phyloP scores from a whole-genome alignment of 345 rosid species.

The Eucalyptus globulus region DNA sequence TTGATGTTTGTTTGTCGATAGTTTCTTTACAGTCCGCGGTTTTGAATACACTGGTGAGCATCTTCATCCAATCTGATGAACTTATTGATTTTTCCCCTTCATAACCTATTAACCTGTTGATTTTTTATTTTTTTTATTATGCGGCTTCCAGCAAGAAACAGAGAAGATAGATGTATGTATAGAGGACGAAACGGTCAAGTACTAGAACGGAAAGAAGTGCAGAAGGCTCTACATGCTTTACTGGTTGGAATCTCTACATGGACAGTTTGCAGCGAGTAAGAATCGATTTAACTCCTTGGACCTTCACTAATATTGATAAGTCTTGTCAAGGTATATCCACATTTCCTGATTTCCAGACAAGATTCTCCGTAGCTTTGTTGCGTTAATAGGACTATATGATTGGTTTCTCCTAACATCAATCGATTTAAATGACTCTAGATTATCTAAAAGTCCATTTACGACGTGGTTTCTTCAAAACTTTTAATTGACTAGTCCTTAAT shows the following conservation, averaged over 20 bases:
- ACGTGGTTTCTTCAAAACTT: too few species aligned
- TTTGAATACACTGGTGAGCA: slow-evolving; percentile 5
- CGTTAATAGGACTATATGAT: too few species aligned
- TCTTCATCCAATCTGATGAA: neutral
- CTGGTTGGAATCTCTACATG: slow-evolving; percentile 24
- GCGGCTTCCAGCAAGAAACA: neutral
- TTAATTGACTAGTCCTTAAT: too few species aligned
- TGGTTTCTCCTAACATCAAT: too few species aligned
- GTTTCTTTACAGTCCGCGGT: slow-evolving; percentile 7
- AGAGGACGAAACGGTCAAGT: slow-evolving; percentile 13
- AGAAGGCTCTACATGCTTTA: slow-evolving; percentile 31
- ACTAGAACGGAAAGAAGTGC: slow-evolving; percentile 47
- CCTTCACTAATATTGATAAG: too few species aligned
- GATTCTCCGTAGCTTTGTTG: too few species aligned
- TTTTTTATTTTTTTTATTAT: neutral
- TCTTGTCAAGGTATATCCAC: too few species aligned
- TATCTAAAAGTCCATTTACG: too few species aligned
- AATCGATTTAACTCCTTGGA: neutral
- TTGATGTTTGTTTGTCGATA: slow-evolving; percentile 23
- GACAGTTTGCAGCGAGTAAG: slow-evolving; percentile 31
- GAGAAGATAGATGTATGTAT: slow-evolving; percentile 25
- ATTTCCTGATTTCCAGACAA: too few species aligned
- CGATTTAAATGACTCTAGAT: too few species aligned
- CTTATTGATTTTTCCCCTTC: neutral
- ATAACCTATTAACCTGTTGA: neutral